Base-by-base conservation (phyloP, 257 asterid genomes). In the Solanum neorickii region DNA sequence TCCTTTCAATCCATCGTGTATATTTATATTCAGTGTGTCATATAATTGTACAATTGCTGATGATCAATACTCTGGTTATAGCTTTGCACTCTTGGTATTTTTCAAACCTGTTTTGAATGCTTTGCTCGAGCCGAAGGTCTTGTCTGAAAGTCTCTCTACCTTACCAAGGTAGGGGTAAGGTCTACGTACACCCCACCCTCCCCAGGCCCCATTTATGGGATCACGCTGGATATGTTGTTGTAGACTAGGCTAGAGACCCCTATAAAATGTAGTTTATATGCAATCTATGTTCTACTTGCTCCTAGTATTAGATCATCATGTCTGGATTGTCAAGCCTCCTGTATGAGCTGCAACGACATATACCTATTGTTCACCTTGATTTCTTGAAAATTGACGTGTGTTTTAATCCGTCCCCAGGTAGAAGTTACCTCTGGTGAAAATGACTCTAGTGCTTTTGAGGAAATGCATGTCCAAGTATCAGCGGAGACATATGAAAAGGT, bases 401-500 rank as follows among this genome's bases (percentile, higher is more conserved):
- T 47, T 80, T 25, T 49, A 23, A 27, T 27, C 66, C 47, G 29
- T 47, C 68, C 59, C 83, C 90, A 96, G 99, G 93, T 94, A 87
- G 98, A 96, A 93, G 90, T 95, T 87, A 89, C 92, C 83, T 88
- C 94, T 16, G 97, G 93, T 85, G 94, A 87, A 41, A 94, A 88
- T 87, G 95, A 92, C 83, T 70, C 87, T 62, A 66, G 86, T 87
- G 87, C 90, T 77, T 94, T 88, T 86, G 94, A 92, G 88, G 98
- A 94, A 85, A 88, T 95, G 90, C 94, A 95, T 85, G 94, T 94
- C 87, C 95, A 93, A 85, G 93, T 94, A 88, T 93, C 94, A 69
- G 98, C 98, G 2, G 99, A 95, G 91, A 92, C 99, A 49, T 94
- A 90, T 87, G 98, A 92, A 87, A 96, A 96, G 92, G 91, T 95